Evolutionary conservation across 1,284 basidiomycete genomes (phyloP), one percentile per base, ranked within the genome.

Genomic region (Tetrapyrgos nigripes): DNA sequence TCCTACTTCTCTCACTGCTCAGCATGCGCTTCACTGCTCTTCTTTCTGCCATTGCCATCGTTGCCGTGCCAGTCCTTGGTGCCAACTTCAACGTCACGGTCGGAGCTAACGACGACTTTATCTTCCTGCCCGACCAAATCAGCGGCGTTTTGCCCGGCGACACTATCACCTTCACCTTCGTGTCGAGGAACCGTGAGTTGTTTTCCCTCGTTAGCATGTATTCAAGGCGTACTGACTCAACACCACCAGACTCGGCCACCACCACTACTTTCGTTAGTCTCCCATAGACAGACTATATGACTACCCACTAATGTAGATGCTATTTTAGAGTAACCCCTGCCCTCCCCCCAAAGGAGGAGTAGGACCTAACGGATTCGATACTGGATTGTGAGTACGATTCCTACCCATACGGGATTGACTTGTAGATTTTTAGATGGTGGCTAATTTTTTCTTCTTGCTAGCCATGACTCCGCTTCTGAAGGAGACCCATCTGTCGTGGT

Each of bases 331-430:
- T 1, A 52, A 44, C 26, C 58, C 58, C 8, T 60, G 58, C 49
- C 62, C 62, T 27, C 62, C 60, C 10, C 62, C 62, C 14, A n/a
- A 29, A 5, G 60, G 62, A 44, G 60, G 60, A 1, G 54, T 65
- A 11, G 63, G 63, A 17, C 48, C 52, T 2, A 57, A 59, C 17
- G 61, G 46, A 19, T 65, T 44, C 5, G 63, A 65, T 52, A 61
- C 61, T 37, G 63, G 61, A 17, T 64, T 64, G 63, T 62, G 28
- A 29, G 57, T 47, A 23, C n/a, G n/a, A n/a, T n/a, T n/a, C n/a
- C n/a, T n/a, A n/a, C n/a, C n/a, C n/a, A n/a, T n/a, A n/a, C n/a
- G n/a, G n/a, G n/a, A n/a, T 14, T n/a, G 11, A 29, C 33, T 19
- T 37, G 14, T 24, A n/a, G 14, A 10, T 31, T 6, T 19, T 2